Evolutionary conservation across 192 early-diverging fungal species (phyloP).

Genomic region (Coemansia sp.): DNA sequence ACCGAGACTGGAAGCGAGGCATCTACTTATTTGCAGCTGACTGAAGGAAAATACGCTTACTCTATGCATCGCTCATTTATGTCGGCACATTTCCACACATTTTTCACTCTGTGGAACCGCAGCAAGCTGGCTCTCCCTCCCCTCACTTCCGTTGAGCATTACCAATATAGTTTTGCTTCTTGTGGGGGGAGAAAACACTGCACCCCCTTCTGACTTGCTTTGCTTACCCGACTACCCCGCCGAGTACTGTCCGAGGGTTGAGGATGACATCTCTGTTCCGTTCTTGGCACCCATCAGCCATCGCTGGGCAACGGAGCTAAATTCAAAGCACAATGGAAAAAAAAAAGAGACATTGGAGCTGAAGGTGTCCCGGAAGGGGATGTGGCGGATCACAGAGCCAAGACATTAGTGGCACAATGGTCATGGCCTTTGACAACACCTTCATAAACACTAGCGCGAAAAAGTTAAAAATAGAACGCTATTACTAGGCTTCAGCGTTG

Average conservation of each 20-base stretch:
- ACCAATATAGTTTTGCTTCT: not conserved
- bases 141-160: not conserved
- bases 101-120: not conserved
- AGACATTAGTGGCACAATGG: slow-evolving; percentile 1
- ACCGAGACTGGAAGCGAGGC: not conserved
- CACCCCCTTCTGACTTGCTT: not conserved
- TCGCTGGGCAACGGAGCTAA: not conserved
- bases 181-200: not conserved
- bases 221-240: not conserved
- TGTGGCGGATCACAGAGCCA: slow-evolving; percentile 6
- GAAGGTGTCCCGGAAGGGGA: not conserved
- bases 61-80: not conserved
- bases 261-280: not conserved
- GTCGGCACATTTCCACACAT: not conserved
- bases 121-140: not conserved
- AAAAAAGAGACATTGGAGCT: not conserved
- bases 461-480: not conserved
- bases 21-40: not conserved
- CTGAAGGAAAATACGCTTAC: not conserved
- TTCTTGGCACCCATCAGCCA: not conserved
- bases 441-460: not conserved
- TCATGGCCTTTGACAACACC: not conserved
- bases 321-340: not conserved
- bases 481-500: slow-evolving; percentile 37
- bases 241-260: not conserved